A percentile compares a stretch with the other conserved stretches of the same genome.
phyloP scores from a whole-genome alignment of 345 rosid genomes.

The Hypericum androsaemum region DNA sequence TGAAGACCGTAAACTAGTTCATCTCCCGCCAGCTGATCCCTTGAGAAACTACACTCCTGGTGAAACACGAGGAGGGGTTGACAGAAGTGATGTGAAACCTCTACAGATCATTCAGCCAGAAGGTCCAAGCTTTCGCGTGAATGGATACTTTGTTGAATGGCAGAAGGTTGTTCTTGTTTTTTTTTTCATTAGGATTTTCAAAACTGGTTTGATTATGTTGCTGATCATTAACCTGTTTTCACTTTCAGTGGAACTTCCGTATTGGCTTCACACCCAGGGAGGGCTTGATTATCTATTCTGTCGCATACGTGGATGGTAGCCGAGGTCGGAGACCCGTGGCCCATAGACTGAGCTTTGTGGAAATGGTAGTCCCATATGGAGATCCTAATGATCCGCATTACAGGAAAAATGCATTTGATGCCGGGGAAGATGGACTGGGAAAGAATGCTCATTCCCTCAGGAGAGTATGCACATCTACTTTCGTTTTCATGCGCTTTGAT shows the following conservation, averaged over 20 bases:
- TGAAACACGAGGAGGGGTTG: slow-evolving; percentile 85
- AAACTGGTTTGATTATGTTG: slow-evolving; percentile 9
- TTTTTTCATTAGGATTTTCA: neutral
- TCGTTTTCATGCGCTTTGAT: neutral
- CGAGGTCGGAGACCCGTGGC: slow-evolving; percentile 88
- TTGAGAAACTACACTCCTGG: slow-evolving; percentile 82
- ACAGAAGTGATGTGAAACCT: slow-evolving; percentile 87
- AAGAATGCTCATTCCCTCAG: slow-evolving; percentile 95
- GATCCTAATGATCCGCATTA: slow-evolving; percentile 95
- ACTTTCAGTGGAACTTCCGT: slow-evolving; percentile 86
- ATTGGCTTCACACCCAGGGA: slow-evolving; percentile 87
- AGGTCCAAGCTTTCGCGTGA: slow-evolving; percentile 91
- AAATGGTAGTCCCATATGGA: slow-evolving; percentile 96
- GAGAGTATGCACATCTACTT: slow-evolving; percentile 33
- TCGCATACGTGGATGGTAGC: slow-evolving; percentile 84
- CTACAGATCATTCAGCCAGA: slow-evolving; percentile 76
- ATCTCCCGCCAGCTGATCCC: slow-evolving; percentile 83
- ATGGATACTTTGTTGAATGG: slow-evolving; percentile 76
- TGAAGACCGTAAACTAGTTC: slow-evolving; percentile 84
- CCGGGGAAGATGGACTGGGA: slow-evolving; percentile 94
- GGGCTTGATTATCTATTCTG: slow-evolving; percentile 83
- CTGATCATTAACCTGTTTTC: slow-evolving; percentile 11
- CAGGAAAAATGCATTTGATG: slow-evolving; percentile 92
- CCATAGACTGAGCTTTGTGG: slow-evolving; percentile 83
- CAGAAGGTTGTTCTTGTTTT: slow-evolving; percentile 43